Evolutionary conservation across 2,329 filamentous ascomycete species (phyloP).

Genomic region (Emergomyces pasteurianus): DNA sequence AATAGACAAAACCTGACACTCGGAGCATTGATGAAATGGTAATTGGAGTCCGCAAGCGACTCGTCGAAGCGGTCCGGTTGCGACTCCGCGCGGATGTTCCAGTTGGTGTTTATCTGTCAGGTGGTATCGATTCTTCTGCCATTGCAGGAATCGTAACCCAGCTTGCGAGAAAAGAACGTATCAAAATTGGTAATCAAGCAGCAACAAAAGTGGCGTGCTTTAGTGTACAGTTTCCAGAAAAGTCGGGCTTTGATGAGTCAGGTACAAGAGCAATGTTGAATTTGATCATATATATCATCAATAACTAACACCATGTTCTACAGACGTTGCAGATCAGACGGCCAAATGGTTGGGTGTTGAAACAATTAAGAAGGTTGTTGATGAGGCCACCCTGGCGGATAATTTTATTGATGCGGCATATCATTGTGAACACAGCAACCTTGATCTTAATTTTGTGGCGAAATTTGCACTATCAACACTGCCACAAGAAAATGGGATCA

Average conservation of each 20-base stretch:
- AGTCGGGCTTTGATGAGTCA: constrained; percentile 40
- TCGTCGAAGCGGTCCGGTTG: constrained; percentile 42
- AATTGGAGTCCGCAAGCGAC: constrained; percentile 35
- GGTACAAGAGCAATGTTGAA: constrained; percentile 14
- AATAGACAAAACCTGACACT: constrained; percentile 20
- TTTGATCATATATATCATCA: background rate
- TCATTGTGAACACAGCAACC: constrained; percentile 34
- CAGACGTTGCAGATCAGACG: constrained; percentile 35
- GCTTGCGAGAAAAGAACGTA: constrained; percentile 37
- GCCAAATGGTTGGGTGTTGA: constrained; percentile 38
- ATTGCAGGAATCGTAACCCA: constrained; percentile 46
- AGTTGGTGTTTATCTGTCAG: constrained; percentile 45
- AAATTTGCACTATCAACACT: constrained; percentile 40
- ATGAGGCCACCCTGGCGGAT: constrained; percentile 32
- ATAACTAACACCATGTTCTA: background rate
- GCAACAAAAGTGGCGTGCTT: constrained; percentile 36
- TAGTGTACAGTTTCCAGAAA: constrained; percentile 41
- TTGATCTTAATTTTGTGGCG: constrained; percentile 42
- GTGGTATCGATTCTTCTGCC: constrained; percentile 47
- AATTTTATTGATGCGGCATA: constrained; percentile 35
- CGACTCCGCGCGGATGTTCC: constrained; percentile 47
- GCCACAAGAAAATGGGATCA: constrained; percentile 36
- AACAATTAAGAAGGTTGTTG: constrained; percentile 32
- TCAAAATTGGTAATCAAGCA: constrained; percentile 35
- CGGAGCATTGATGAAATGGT: constrained; percentile 42